phyloP scores from a whole-genome alignment of 352 stramenopile genomes.

The Pythium brachiatum region DNA sequence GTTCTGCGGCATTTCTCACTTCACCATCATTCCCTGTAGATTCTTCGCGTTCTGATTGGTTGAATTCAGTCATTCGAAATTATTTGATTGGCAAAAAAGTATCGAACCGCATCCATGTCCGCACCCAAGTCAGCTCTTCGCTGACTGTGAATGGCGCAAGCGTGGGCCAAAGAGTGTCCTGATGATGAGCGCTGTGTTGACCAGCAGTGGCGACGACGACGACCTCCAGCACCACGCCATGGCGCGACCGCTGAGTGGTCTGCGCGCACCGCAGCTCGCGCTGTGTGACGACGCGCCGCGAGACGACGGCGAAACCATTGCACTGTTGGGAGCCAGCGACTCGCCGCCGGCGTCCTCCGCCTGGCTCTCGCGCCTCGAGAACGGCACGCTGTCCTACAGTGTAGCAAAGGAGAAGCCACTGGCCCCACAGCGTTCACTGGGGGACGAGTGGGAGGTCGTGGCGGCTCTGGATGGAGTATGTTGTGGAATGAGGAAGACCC shows the following conservation, averaged over 20 bases:
- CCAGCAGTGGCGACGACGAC: neutral
- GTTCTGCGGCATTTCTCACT: conserved; percentile 4
- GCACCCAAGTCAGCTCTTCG: conserved; percentile 12
- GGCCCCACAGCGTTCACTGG: conserved; percentile 1
- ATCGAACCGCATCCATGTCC: neutral
- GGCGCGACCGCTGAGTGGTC: conserved; percentile 18
- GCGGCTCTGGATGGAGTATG: conserved; percentile 4
- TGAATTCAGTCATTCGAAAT: neutral
- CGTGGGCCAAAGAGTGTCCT: neutral
- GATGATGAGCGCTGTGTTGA: conserved; percentile 7
- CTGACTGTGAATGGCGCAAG: neutral
- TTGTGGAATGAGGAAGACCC: neutral
- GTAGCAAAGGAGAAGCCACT: neutral
- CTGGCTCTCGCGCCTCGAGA: conserved; percentile 13
- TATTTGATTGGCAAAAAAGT: conserved; percentile 2
- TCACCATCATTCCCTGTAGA: conserved; percentile 6
- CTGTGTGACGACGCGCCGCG: conserved; percentile 24
- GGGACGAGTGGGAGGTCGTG: conserved; percentile 22
- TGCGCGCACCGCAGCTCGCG: conserved; percentile 21
- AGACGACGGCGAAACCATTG: conserved; percentile 24
- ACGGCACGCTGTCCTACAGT: neutral
- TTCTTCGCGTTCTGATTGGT: conserved; percentile 4
- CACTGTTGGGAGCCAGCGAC: conserved; percentile 22
- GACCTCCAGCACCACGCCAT: conserved; percentile 2
- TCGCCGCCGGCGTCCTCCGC: neutral